A percentile compares a stretch with the other conserved stretches of the same genome.
phyloP scores from a whole-genome alignment of 371 early-diverging fungal genomes.

The Mucor ambiguus region DNA sequence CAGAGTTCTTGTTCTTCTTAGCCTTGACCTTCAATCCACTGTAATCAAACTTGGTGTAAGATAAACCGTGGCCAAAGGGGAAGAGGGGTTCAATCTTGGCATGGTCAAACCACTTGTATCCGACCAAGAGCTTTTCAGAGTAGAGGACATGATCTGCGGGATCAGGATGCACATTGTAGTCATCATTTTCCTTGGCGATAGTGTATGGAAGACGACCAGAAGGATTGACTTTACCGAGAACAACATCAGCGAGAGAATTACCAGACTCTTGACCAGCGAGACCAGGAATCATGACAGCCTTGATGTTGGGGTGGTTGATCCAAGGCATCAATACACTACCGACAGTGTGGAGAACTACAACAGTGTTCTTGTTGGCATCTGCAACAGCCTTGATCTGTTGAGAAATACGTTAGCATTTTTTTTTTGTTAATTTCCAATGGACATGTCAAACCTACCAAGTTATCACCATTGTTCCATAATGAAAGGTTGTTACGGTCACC shows the following conservation, averaged over 20 bases:
- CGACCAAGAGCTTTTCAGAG: conserved; percentile 55
- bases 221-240: conserved; percentile 64
- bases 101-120: conserved; percentile 58
- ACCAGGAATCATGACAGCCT: conserved; percentile 56
- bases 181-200: conserved; percentile 41
- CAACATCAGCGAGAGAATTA: conserved; percentile 59
- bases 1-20: conserved; percentile 2
- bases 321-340: conserved; percentile 63
- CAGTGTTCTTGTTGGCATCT: conserved; percentile 50
- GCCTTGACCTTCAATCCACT: conserved; percentile 27
- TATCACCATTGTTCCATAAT: conserved; percentile 63
- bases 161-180: conserved; percentile 35
- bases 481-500: conserved; percentile 64
- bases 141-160: conserved; percentile 33
- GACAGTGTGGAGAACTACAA: conserved; percentile 64
- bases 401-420: not conserved
- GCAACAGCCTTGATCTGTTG: conserved; percentile 57
- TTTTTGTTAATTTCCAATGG: not conserved
- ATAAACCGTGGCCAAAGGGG: conserved; percentile 67
- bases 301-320: conserved; percentile 60
- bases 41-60: conserved; percentile 62
- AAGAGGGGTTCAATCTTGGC: conserved; percentile 51
- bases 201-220: conserved; percentile 67
- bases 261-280: conserved; percentile 65
- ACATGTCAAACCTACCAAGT: conserved; percentile 36